These are phyloP conservation scores for Colletotrichum sp. DNA, from an alignment of 2,329 filamentous ascomycete species.

Conservation along the genomic window DNA sequence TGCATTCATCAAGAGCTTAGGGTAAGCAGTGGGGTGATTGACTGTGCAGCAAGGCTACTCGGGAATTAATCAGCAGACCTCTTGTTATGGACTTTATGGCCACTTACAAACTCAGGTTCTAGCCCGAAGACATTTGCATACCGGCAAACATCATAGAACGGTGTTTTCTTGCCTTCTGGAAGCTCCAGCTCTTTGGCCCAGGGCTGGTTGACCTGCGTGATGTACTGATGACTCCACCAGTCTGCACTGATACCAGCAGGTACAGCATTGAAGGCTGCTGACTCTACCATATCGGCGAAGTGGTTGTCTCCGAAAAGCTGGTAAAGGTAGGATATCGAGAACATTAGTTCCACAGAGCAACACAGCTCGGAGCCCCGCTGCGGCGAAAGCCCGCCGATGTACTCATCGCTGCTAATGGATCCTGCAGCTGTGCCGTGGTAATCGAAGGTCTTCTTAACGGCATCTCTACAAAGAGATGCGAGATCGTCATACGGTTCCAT, in stretches of 20 bases:
- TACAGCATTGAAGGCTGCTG: slow-evolving; percentile 59
- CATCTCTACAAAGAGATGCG: slow-evolving; percentile 38
- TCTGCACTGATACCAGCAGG: slow-evolving; percentile 55
- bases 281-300: slow-evolving; percentile 57
- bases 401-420: slow-evolving; percentile 46
- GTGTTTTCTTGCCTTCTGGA: slow-evolving; percentile 26
- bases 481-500: slow-evolving; percentile 41
- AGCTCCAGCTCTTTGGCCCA: slow-evolving; percentile 42
- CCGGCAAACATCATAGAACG: slow-evolving; percentile 43
- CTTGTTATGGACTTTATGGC: rapidly evolving
- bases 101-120: slow-evolving; percentile 48
- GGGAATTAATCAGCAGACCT: not conserved
- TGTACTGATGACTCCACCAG: slow-evolving; percentile 62
- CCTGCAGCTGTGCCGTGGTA: slow-evolving; percentile 46
- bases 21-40: slow-evolving; percentile 62
- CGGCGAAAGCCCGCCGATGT: slow-evolving; percentile 40
- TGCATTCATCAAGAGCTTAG: slow-evolving; percentile 51
- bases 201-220: slow-evolving; percentile 59
- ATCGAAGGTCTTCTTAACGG: slow-evolving; percentile 38
- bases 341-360: slow-evolving; percentile 36
- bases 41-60: slow-evolving; percentile 58
- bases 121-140: slow-evolving; percentile 41
- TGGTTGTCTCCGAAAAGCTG: slow-evolving; percentile 32
- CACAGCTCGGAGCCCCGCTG: slow-evolving; percentile 41
- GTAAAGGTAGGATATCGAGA: slow-evolving; percentile 37